Evolutionary conservation across 306 rosid species (phyloP), one percentile per base, ranked within the genome.

Genomic region (Lathyrus sativus): DNA sequence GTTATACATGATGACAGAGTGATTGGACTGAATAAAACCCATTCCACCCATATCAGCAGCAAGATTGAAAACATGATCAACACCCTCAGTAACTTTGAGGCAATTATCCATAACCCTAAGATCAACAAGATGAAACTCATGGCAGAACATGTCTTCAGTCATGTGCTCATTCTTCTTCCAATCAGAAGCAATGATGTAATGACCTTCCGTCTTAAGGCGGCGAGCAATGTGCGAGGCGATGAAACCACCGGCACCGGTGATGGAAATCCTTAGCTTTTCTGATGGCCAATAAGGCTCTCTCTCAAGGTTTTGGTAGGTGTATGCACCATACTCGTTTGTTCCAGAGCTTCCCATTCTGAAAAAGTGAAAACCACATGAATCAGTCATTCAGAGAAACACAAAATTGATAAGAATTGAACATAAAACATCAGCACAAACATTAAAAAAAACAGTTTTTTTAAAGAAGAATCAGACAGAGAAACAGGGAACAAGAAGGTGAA

Each of bases 31-130:
- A 76, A 93, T 93, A 76, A 93, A 93, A 33, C 99, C 99, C 99
- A 93, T 93, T 4, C 99, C 99, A 62, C 99, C 99, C 99, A 93
- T 93, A 72, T 93, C 99, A 73, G 99, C 99, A 75, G 99, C 99
- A 62, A 93, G 95, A 75, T 93, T 93, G 80, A 93, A 93, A 78
- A 93, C 96, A 73, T 93, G 99, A 61, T 85, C 95, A 28, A 90
- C 99, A 35, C 77, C 86, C 62, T 87, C 56, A 14, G 97, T 90
- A 37, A 90, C 97, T 80, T 71, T 82, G 76, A 93, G 83, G 84
- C 99, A 93, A 75, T 90, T 93, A 53, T 93, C 99, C 99, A 93
- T 93, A 57, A 93, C 99, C 86, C 99, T 85, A 10, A 93, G 95
- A 70, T 93, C 99, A 67, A 83, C 97, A 19, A 93, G 95, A 71